phyloP scores from a whole-genome alignment of 2,329 filamentous ascomycete genomes.

The Eutypa lata region DNA sequence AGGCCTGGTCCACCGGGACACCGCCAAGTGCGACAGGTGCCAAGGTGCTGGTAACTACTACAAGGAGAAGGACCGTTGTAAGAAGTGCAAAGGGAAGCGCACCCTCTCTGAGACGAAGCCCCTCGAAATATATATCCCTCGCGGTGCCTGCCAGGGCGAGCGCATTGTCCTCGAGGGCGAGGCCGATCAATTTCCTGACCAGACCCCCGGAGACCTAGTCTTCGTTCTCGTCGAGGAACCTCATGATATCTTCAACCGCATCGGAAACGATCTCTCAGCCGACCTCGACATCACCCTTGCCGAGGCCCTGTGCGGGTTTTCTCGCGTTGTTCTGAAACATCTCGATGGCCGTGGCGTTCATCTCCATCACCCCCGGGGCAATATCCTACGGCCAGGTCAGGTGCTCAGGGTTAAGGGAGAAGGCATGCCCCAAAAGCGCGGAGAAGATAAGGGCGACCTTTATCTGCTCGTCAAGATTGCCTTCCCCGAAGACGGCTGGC shows the following conservation, averaged over 20 bases:
- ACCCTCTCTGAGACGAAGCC: conserved; percentile 88
- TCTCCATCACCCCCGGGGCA: conserved; percentile 74
- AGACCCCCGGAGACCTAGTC: conserved; percentile 87
- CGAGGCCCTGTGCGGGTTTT: conserved; percentile 86
- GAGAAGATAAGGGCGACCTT: conserved; percentile 79
- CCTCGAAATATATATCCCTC: conserved; percentile 92
- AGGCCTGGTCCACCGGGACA: conserved; percentile 78
- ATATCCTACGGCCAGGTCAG: conserved; percentile 79
- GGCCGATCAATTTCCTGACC: conserved; percentile 86
- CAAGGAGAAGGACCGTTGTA: conserved; percentile 96
- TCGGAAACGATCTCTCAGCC: conserved; percentile 80
- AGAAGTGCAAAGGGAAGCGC: conserved; percentile 95
- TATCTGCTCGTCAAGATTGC: conserved; percentile 83
- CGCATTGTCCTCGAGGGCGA: conserved; percentile 88
- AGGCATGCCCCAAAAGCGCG: conserved; percentile 91
- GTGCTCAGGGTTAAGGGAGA: conserved; percentile 83
- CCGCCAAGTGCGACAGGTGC: conserved; percentile 78
- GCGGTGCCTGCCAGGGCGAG: conserved; percentile 82
- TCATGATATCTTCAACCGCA: conserved; percentile 78
- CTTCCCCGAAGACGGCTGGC: conserved; percentile 86
- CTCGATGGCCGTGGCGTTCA: conserved; percentile 89
- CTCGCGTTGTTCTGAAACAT: conserved; percentile 84
- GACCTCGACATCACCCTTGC: conserved; percentile 76
- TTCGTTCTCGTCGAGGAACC: conserved; percentile 81
- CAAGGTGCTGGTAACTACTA: conserved; percentile 80